Percentiles rank a stretch among this genome's conserved stretches.
phyloP scores from a whole-genome alignment of 176 grass and related monocot species.

The Zea luxurians region DNA sequence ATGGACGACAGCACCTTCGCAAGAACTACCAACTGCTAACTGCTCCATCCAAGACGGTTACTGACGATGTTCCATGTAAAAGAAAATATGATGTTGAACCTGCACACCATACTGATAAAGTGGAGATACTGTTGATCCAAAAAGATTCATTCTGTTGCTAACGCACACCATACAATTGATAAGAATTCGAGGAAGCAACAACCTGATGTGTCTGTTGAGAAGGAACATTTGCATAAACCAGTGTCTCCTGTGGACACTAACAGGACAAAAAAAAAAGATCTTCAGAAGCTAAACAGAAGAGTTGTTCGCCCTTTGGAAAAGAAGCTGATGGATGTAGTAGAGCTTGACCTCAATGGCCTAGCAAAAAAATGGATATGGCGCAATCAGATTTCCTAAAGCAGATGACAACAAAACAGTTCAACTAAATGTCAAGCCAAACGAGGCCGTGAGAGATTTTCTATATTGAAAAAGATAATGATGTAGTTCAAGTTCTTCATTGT shows the following conservation, averaged over 20 bases:
- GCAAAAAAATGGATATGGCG: conserved; percentile 50
- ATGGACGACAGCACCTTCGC: too few relatives aligned
- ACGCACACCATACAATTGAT: not conserved
- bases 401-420: conserved; percentile 30
- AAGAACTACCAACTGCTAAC: conserved; percentile 25
- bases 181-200: conserved; percentile 29
- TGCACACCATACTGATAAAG: conserved; percentile 14
- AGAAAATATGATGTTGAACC: conserved; percentile 27
- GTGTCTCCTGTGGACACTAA: conserved; percentile 19
- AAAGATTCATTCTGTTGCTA: conserved; percentile 51
- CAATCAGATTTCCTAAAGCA: conserved; percentile 35
- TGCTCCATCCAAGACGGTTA: conserved; percentile 18
- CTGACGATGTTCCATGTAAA: conserved; percentile 1
- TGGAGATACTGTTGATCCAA: conserved; percentile 36
- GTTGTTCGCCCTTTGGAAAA: conserved; percentile 6
- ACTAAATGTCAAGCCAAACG: not conserved
- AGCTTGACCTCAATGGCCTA: conserved; percentile 51
- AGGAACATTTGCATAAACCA: conserved; percentile 29
- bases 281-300: conserved; percentile 35
- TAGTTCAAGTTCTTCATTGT: not conserved
- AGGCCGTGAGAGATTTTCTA: conserved; percentile 17
- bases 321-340: conserved; percentile 42
- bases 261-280: conserved; percentile 7
- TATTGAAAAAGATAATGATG: conserved; percentile 53
- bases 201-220: conserved; percentile 36